phyloP scores from a whole-genome alignment of 2,329 filamentous ascomycete species.

The Chrysosporium keratinophilum region DNA sequence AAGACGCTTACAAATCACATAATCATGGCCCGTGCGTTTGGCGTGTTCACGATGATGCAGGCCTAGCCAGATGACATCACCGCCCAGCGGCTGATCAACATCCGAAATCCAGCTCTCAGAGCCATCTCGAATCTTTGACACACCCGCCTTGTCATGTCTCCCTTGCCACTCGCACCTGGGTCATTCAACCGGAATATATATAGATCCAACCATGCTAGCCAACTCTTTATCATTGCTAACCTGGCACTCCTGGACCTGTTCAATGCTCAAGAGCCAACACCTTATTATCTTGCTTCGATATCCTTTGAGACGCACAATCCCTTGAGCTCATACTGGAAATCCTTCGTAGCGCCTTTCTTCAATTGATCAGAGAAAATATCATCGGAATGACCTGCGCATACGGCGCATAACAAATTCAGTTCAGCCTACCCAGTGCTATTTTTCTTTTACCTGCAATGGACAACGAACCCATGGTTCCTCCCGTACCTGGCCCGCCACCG shows the following conservation, averaged over 20 bases:
- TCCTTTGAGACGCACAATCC: too few relatives aligned
- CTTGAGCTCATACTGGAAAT: neutral
- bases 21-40: neutral
- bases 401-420: neutral
- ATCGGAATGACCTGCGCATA: neutral
- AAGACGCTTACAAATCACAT: neutral
- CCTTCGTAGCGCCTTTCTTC: neutral
- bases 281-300: too few relatives aligned
- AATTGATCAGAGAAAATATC: neutral
- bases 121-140: neutral
- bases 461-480: constrained; percentile 24
- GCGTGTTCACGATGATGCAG: too few relatives aligned
- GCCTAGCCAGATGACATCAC: neutral
- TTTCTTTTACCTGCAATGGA: constrained; percentile 22
- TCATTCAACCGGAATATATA: too few relatives aligned
- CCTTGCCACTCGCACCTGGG: neutral
- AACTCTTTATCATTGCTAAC: too few relatives aligned
- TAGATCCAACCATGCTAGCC: too few relatives aligned
- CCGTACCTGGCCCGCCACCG: constrained; percentile 34
- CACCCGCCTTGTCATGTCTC: neutral
- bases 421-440: neutral
- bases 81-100: neutral
- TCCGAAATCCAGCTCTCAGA: neutral
- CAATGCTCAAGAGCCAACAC: too few relatives aligned
- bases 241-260: too few relatives aligned